These are phyloP conservation scores for Sporothrix mexicana DNA, from an alignment of 2,329 filamentous ascomycete species.

Conservation along the genomic window DNA sequence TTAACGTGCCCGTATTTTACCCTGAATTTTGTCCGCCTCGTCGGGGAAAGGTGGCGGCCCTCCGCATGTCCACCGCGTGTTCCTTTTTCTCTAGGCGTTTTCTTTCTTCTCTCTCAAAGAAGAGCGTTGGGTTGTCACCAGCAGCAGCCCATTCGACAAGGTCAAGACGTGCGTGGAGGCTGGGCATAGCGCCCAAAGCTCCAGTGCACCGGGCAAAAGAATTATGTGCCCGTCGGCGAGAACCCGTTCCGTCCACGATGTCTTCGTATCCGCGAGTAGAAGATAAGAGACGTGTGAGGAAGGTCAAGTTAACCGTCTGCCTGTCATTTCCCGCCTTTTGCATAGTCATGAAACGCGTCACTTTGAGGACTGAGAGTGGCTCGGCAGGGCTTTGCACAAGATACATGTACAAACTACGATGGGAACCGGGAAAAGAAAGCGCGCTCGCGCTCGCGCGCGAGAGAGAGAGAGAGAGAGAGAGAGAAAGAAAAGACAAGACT, in stretches of 20 bases:
- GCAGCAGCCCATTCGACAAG: not conserved
- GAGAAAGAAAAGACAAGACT: not conserved
- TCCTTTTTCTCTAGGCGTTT: not conserved
- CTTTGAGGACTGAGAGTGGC: not conserved
- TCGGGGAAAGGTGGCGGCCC: constrained; percentile 3
- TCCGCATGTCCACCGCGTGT: not conserved
- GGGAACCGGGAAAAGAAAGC: too few relatives aligned
- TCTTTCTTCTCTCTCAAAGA: too few relatives aligned
- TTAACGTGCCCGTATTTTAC: not conserved
- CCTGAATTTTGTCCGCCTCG: not conserved
- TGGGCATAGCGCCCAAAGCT: not conserved
- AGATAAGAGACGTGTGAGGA: not conserved
- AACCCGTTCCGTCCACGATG: not conserved
- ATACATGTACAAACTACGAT: not conserved
- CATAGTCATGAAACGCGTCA: constrained; percentile 26
- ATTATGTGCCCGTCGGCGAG: not conserved
- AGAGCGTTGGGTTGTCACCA: not conserved
- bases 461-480: too few relatives aligned
- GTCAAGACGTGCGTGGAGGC: not conserved
- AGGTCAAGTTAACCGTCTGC: not conserved
- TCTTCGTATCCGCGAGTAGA: not conserved
- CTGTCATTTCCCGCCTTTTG: not conserved
- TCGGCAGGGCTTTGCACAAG: not conserved
- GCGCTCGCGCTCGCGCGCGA: too few relatives aligned
- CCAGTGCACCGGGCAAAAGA: not conserved